Conservation (phyloP, 1,284 basidiomycete species). For the Cutaneotrichosporon sp. region DNA sequence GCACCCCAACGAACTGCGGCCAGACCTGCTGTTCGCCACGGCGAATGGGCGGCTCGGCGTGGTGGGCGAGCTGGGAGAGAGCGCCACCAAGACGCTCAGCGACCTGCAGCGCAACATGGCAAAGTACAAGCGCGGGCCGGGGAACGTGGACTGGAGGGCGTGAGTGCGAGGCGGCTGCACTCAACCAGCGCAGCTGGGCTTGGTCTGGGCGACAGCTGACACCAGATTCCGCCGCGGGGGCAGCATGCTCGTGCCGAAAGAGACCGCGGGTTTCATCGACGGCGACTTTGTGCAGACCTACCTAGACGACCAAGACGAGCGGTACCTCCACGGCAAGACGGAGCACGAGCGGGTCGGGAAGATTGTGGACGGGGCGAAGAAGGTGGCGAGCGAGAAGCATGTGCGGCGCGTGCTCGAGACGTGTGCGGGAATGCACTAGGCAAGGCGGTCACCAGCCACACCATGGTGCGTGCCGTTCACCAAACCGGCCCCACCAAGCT, state of each 20-base stretch:
- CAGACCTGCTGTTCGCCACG: slow-evolving; percentile 75
- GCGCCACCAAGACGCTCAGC: slow-evolving; percentile 66
- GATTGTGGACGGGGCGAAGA: slow-evolving; percentile 38
- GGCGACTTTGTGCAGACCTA: slow-evolving; percentile 81
- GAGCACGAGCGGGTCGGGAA: slow-evolving; percentile 31
- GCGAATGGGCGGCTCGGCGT: slow-evolving; percentile 77
- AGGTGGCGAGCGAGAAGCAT: slow-evolving; percentile 36
- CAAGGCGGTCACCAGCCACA: too few species aligned
- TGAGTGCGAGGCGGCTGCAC: too few species aligned
- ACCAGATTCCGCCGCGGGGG: slow-evolving; percentile 65
- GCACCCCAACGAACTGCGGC: slow-evolving; percentile 39
- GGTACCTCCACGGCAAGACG: not conserved
- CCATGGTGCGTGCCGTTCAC: too few species aligned
- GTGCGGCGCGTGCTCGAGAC: slow-evolving; percentile 19
- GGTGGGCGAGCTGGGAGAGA: slow-evolving; percentile 65
- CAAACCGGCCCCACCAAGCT: too few species aligned
- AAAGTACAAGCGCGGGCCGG: slow-evolving; percentile 60
- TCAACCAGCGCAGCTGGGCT: too few species aligned
- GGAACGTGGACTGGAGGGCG: slow-evolving; percentile 67
- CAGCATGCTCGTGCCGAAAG: slow-evolving; percentile 61
- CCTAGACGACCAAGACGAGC: slow-evolving; percentile 48
- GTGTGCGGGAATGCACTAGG: slow-evolving; percentile 20
- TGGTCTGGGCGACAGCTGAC: slow-evolving; percentile 5
- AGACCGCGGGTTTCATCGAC: slow-evolving; percentile 73
- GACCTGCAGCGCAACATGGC: slow-evolving; percentile 78